These are phyloP conservation scores for Boechera divaricarpa DNA, from an alignment of 345 rosid genomes.

Conservation along the genomic window DNA sequence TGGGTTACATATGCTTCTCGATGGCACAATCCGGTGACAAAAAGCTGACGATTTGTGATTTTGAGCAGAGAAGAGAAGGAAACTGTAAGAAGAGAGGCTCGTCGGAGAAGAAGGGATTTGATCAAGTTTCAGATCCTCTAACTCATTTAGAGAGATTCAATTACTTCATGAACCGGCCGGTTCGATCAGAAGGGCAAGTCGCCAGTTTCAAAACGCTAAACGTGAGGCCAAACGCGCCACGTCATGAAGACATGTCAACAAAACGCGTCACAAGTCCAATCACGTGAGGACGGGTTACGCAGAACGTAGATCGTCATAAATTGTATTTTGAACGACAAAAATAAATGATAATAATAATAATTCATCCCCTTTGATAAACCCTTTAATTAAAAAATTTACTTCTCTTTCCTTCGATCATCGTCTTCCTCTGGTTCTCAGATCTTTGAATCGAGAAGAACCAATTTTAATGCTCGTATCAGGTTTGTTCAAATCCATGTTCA, in stretches of 20 bases:
- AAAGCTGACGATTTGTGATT: constrained; percentile 10
- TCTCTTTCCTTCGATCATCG: constrained; percentile 38
- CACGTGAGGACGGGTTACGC: constrained; percentile 26
- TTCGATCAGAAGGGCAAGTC: neutral
- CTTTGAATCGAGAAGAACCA: constrained; percentile 34
- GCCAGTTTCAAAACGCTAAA: neutral
- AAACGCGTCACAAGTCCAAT: constrained; percentile 41
- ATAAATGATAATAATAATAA: neutral
- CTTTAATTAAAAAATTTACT: constrained; percentile 27
- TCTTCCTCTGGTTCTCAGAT: constrained; percentile 43
- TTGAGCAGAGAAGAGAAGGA: constrained; percentile 21
- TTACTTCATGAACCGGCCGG: constrained; percentile 6
- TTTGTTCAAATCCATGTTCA: constrained; percentile 24
- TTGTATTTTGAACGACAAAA: neutral
- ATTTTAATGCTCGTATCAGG: constrained; percentile 32
- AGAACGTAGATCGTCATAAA: constrained; percentile 37
- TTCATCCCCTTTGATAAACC: constrained; percentile 38
- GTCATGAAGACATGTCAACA: constrained; percentile 34
- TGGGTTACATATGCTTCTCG: neutral
- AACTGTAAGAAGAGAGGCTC: neutral
- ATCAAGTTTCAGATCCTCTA: neutral
- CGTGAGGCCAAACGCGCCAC: constrained; percentile 11
- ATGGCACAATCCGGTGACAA: neutral
- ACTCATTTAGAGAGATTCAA: neutral
- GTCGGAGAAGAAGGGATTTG: constrained; percentile 18